phyloP scores from a whole-genome alignment of 2,329 filamentous ascomycete genomes.

The Lachnellula occidentalis region DNA sequence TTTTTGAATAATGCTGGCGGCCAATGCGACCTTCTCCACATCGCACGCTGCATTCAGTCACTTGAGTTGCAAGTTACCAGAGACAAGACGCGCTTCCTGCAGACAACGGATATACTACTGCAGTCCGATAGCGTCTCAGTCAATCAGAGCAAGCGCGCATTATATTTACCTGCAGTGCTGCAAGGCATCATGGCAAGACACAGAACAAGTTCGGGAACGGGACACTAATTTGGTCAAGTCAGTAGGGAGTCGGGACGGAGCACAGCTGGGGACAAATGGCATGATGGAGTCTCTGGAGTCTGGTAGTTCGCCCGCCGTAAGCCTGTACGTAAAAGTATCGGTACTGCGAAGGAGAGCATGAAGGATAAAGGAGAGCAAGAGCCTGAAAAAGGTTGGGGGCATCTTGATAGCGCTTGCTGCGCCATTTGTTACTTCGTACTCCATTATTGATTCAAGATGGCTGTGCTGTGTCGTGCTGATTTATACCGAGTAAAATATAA shows the following conservation, averaged over 20 bases:
- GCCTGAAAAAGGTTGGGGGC: no score
- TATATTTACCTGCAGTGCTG: constrained; percentile 14
- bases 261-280: neutral
- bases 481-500: no score
- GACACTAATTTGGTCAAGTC: neutral
- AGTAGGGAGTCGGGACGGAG: neutral
- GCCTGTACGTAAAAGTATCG: neutral
- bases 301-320: neutral
- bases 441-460: no score
- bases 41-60: no score
- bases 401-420: no score
- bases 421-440: no score
- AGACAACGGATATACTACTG: constrained; percentile 21
- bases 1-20: neutral
- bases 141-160: constrained; percentile 17
- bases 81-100: constrained; percentile 7
- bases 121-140: constrained; percentile 19
- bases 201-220: neutral
- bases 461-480: no score
- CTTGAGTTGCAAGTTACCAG: constrained; percentile 12
- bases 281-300: neutral
- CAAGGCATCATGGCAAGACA: constrained; percentile 17
- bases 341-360: neutral
- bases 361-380: no score
- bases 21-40: neutral